Percentiles rank a stretch among this genome's conserved stretches.
These are phyloP conservation scores for Diaporthe longicolla DNA, from an alignment of 2,329 filamentous ascomycete genomes.

Conservation along the genomic window DNA sequence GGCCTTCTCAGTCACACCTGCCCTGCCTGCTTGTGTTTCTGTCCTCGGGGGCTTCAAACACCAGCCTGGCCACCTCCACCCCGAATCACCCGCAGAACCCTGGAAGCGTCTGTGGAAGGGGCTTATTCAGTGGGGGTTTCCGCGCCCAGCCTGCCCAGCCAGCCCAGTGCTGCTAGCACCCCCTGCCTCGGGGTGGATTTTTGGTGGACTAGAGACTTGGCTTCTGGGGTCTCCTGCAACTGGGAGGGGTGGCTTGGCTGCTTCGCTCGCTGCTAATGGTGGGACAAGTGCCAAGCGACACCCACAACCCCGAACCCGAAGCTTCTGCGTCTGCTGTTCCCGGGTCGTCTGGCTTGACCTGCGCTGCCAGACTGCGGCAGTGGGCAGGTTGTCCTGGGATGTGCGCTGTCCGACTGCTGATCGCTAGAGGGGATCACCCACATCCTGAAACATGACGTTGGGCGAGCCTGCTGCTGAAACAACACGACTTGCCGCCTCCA, in stretches of 20 bases:
- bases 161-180: not conserved
- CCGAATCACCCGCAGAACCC: conserved; percentile 17
- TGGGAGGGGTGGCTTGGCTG: conserved; percentile 22
- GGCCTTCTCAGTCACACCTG: conserved; percentile 20
- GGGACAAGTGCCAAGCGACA: conserved; percentile 23
- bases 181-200: not conserved
- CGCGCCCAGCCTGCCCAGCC: not conserved
- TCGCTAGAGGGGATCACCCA: conserved; percentile 18
- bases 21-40: conserved; percentile 15
- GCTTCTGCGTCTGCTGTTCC: conserved; percentile 10
- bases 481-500: conserved; percentile 32
- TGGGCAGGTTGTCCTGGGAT: conserved; percentile 25
- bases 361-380: not conserved
- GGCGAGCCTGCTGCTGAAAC: conserved; percentile 29
- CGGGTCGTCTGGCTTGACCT: not conserved
- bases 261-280: conserved; percentile 23
- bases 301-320: not conserved
- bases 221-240: conserved; percentile 31
- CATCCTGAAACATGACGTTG: conserved; percentile 35
- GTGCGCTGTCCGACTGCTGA: conserved; percentile 26
- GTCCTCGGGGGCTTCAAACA: conserved; percentile 20
- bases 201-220: conserved; percentile 20
- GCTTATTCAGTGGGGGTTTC: conserved; percentile 25
- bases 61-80: conserved; percentile 25
- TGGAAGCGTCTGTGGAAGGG: conserved; percentile 9